Base-by-base conservation (phyloP, 768 basidiomycete genomes). In the Leccinum rimulosum region DNA sequence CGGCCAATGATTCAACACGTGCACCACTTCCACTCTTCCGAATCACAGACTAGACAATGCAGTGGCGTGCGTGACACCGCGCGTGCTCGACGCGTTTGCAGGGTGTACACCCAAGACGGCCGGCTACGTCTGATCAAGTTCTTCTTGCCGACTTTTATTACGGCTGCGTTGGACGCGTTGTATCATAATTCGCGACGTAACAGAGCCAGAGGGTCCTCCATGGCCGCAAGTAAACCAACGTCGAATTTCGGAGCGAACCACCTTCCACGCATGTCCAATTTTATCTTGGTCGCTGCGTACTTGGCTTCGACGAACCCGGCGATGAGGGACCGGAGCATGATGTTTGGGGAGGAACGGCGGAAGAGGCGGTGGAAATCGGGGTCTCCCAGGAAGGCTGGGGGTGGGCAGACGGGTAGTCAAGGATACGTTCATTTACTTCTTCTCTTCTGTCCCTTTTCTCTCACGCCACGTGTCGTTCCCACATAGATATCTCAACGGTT, bases 221-320 rank as follows among this genome's bases (percentile, higher is more conserved):
- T 38, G 35, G 58, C 5, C n/a, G 55, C 11, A 33, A 65, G 51
- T 43, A 19, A 43, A 66, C 55, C 33, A 49, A 54, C 22, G 7
- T 33, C 60, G 4, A 38, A n/a, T 28, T 53, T 65, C 48, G 68
- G 64, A 28, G 67, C 77, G 15, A 69, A 70, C 4, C 72, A 76
- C 22, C 75, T 89, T 36, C 86, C 88, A 2, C 80, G 82, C 5
- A 83, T 90, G 79, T 84, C 85, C 22, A 89, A 88, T 66, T 93
- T 85, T 65, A 78, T 94, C 25, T 74, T 95, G 5, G 71, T 94
- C 4, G 88, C 91, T 0, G 83, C 87, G 1, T 96, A 87, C 67
- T 73, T 94, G 43, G 91, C 93, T 6, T 92, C 91, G 45, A 89
- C 88, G 47, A 97, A 96, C 66, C 93, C 94, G 2, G 72, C 86